Base-by-base conservation (phyloP, 1,284 basidiomycete genomes). In the Mycosarcoma maydis region DNA sequence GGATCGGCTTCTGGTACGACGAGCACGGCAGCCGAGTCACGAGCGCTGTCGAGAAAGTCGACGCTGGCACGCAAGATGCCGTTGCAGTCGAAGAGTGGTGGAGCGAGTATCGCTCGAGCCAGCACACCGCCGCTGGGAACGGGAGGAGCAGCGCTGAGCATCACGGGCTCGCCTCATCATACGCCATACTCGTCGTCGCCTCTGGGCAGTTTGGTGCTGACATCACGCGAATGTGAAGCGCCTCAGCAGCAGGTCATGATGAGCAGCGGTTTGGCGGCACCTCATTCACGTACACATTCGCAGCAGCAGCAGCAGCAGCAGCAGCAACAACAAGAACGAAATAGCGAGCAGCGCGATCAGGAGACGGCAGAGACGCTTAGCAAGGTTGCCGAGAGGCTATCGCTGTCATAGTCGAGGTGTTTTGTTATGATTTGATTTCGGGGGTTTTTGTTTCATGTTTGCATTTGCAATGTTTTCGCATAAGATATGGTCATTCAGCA, bases 151-250 rank as follows among this genome's bases (percentile, higher is more conserved):
- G n/a, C 19, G 4, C n/a, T 57, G 19, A 37, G 24, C 2, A 41
- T 29, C 23, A 24, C 46, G 14, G 32, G 50, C n/a, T 69, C 66
- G 16, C 55, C 59, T 10, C 59, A 59, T 19, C 66, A 55, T 39
- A 60, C 56, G 38, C 67, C 60, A 6, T 70, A 53, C 38, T 70
- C 67, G 13, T 60, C 56, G 1, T 70, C 67, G 40, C 67, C 67
- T 17, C 39, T 70, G 30, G 56, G 67, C 22, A 65, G 48, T 17
- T 56, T 56, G 14, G 55, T 64, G 48, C 44, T 69, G 9, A 64
- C 51, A 1, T 64, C 66, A 36, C 51, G 55, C 5, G 55, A 51
- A 26, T 55, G 51, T 36, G 66, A 69, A 24, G 38, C 51, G 37
- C 46, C 61, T 36, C 44, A 53, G 19, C 53, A 50, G 44, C 45